Evolutionary conservation across 1,284 basidiomycete species (phyloP).

Genomic region (Mycosarcoma mackinlayi): DNA sequence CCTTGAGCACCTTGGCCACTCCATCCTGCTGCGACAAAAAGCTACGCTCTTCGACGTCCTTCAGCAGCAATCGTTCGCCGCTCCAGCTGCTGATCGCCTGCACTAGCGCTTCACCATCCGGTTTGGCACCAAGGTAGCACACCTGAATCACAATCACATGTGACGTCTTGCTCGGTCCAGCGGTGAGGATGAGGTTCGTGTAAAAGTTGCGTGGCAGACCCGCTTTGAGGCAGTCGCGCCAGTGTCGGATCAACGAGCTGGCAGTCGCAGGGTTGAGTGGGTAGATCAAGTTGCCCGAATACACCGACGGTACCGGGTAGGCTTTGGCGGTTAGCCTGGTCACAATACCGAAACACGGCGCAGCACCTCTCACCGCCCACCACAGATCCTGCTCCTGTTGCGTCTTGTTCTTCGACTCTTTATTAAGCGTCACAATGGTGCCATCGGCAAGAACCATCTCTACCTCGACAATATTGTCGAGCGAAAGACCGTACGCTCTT

Average conservation of each 20-base stretch:
- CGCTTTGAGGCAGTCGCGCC: constrained; percentile 89
- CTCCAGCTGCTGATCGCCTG: constrained; percentile 87
- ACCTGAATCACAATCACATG: constrained; percentile 84
- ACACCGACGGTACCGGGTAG: constrained; percentile 85
- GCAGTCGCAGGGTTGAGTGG: constrained; percentile 85
- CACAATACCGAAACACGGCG: constrained; percentile 83
- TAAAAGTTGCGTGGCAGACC: constrained; percentile 79
- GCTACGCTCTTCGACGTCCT: constrained; percentile 87
- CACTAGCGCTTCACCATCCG: constrained; percentile 81
- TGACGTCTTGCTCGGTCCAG: constrained; percentile 72
- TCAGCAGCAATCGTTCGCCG: constrained; percentile 77
- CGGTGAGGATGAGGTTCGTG: constrained; percentile 86
- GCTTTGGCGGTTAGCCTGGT: constrained; percentile 86
- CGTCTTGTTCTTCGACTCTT: constrained; percentile 46
- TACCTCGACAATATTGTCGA: constrained; percentile 60
- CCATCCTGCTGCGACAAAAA: constrained; percentile 89
- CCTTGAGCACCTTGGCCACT: constrained; percentile 85
- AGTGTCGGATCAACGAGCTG: constrained; percentile 86
- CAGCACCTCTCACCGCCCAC: constrained; percentile 89
- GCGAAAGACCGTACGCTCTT: constrained; percentile 78
- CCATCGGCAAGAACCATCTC: constrained; percentile 66
- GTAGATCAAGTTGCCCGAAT: constrained; percentile 88
- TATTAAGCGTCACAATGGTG: constrained; percentile 52
- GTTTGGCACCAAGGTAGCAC: constrained; percentile 80
- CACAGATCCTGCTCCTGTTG: constrained; percentile 73